Base-by-base conservation (phyloP, 1,284 basidiomycete genomes). In the Meira miltonrushii region DNA sequence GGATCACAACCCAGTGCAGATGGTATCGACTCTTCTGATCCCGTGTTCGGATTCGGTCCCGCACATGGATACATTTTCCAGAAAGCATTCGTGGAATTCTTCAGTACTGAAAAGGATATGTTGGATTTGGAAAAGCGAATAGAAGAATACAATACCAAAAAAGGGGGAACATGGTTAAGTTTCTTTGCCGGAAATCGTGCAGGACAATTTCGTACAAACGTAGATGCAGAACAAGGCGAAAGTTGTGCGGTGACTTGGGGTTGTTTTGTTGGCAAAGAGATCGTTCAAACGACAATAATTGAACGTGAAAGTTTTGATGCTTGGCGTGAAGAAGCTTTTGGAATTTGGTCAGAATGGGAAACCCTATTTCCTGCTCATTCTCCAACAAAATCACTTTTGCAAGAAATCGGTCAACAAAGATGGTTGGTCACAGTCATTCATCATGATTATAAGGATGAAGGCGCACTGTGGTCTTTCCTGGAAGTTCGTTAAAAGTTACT, bases 61-160 rank as follows among this genome's bases (percentile, higher is more conserved):
- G 82, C 83, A 50, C 87, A 86, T 10, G 94, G 94, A 3, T 93
- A 92, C 79, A 88, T 98, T 12, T 98, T 90, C 80, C 95, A 99
- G 79, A 99, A 99, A 80, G 85, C 88, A 3, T 99, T 97, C 75
- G 92, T 97, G 6, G 94, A 99, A 80, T 94, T 97, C 78, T 98
- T 98, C 76, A 88, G 88, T 41, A 74, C 70, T 6, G 82, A 84
- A 50, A 78, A 82, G 17, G 86, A 88, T 64, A 85, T 95, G 21
- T 81, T 86, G 40, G 74, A 70, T 58, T 82, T 96, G 40, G 85
- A 87, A 75, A 74, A 80, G 60, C 84, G 81, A 65, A 83, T 90
- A 1, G 74, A 81, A 43, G 80, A 81, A 39, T 33, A 33, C 28
- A 41, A 39, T 53, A 4, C 4, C 58, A 79, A 82, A 13, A 86